Conservation (phyloP, 441 rosid genomes). For the Aleurites moluccanus region DNA sequence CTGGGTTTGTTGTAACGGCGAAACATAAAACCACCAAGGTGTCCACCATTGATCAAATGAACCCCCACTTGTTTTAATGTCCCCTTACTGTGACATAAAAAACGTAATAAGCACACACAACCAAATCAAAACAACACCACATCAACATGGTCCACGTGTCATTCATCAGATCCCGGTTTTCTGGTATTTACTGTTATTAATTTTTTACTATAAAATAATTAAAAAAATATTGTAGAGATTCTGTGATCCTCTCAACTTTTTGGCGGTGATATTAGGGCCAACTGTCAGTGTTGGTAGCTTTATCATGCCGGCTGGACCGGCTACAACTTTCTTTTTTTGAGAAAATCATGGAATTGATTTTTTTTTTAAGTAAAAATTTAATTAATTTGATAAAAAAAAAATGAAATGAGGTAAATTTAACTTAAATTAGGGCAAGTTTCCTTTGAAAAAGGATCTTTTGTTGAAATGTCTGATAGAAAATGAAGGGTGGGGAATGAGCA, state of each 20-base stretch:
- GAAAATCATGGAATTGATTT: not conserved
- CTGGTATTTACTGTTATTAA: not conserved
- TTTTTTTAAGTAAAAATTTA: not conserved
- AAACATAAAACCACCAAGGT: conserved; percentile 20
- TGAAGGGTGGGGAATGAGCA: too few species aligned
- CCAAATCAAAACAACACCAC: conserved; percentile 18
- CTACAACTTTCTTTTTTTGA: not conserved
- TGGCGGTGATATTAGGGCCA: conserved; percentile 23
- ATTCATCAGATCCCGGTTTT: not conserved
- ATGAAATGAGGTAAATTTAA: not conserved
- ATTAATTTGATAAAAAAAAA: not conserved
- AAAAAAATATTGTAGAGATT: not conserved
- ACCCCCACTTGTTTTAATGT: not conserved
- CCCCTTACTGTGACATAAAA: conserved; percentile 24
- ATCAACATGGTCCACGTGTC: conserved; percentile 21
- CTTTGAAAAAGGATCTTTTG: too few species aligned
- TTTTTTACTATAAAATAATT: not conserved
- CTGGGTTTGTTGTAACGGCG: conserved; percentile 48
- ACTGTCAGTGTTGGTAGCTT: conserved; percentile 29
- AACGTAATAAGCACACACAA: not conserved
- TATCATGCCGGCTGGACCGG: conserved; percentile 39
- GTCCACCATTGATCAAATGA: conserved; percentile 13
- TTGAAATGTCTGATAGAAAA: too few species aligned
- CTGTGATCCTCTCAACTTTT: conserved; percentile 22
- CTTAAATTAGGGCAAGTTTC: too few species aligned